A percentile compares a stretch with the other conserved stretches of the same genome.
Evolutionary conservation across 2,329 filamentous ascomycete genomes (phyloP).

Genomic region (Dactylellina drechsleri): DNA sequence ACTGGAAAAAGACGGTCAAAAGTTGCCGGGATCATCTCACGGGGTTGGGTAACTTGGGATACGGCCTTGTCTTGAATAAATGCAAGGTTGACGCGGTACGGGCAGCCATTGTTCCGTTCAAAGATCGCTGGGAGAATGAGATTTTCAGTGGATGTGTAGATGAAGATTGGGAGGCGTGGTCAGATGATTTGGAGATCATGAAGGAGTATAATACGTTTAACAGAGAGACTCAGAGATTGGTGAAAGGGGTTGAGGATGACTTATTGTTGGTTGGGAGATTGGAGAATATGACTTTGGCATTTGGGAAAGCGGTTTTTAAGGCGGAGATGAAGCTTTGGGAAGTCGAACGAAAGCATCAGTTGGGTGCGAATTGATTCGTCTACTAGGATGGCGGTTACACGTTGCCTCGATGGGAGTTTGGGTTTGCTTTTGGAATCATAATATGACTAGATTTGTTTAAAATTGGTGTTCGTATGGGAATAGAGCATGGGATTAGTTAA

Average conservation of each 20-base stretch:
- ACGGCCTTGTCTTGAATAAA: constrained; percentile 31
- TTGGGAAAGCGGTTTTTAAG: constrained; percentile 26
- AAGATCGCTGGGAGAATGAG: constrained; percentile 35
- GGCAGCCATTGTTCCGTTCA: constrained; percentile 14
- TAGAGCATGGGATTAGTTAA: no score
- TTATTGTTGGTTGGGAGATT: constrained; percentile 25
- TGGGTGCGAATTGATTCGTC: not conserved
- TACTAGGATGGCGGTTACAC: no score
- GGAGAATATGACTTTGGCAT: constrained; percentile 27
- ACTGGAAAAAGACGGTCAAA: constrained; percentile 20
- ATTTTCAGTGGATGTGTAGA: constrained; percentile 19
- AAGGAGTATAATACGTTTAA: constrained; percentile 40
- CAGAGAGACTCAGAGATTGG: constrained; percentile 27
- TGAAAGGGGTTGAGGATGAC: constrained; percentile 29
- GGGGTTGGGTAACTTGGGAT: constrained; percentile 18
- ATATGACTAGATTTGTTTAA: no score
- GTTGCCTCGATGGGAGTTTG: no score
- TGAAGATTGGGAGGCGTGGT: constrained; percentile 27
- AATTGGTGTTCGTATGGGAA: no score
- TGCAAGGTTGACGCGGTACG: constrained; percentile 33
- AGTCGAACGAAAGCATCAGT: not conserved
- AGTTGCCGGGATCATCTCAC: constrained; percentile 7
- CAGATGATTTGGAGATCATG: constrained; percentile 18
- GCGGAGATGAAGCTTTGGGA: constrained; percentile 23
- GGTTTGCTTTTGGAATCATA: no score